Evolutionary conservation across 257 asterid species (phyloP).

Genomic region (Solanum megistacrolobum): DNA sequence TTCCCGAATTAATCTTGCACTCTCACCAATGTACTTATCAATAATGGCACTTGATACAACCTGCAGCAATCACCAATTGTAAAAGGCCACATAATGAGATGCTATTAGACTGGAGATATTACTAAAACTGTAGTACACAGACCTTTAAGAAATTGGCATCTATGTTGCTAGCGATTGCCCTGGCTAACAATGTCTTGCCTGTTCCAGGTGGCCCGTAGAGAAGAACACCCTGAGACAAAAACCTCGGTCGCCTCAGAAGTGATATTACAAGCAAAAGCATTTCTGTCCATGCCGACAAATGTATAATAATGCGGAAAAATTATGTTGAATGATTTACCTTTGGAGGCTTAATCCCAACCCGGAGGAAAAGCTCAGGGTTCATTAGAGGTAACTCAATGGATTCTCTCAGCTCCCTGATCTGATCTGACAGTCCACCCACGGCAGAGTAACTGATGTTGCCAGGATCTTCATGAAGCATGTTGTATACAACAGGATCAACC

Average conservation of each 20-base stretch:
- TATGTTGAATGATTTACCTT: slow-evolving; percentile 35
- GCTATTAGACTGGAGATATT: not conserved
- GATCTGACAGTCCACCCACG: slow-evolving; percentile 94
- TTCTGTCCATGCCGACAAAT: not conserved
- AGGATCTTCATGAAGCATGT: slow-evolving; percentile 99
- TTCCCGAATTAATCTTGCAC: slow-evolving; percentile 85
- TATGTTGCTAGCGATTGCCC: slow-evolving; percentile 96
- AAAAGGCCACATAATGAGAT: not conserved
- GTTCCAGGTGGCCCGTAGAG: slow-evolving; percentile 99
- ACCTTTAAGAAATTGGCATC: slow-evolving; percentile 98
- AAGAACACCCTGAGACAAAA: slow-evolving; percentile 71
- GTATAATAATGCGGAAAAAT: not conserved
- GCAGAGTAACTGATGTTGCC: slow-evolving; percentile 96
- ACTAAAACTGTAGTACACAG: not conserved
- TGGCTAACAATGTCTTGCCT: slow-evolving; percentile 92
- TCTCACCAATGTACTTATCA: slow-evolving; percentile 92
- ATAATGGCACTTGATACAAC: slow-evolving; percentile 95
- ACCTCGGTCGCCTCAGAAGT: not conserved
- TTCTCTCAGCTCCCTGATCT: slow-evolving; percentile 89
- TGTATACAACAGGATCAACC: slow-evolving; percentile 97
- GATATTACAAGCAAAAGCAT: not conserved
- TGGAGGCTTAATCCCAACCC: slow-evolving; percentile 96
- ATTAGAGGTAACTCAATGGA: slow-evolving; percentile 84
- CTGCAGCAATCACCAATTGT: slow-evolving; percentile 22
- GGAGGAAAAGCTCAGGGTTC: slow-evolving; percentile 92